phyloP scores from a whole-genome alignment of 2,329 filamentous ascomycete species.

The Beauveria sp. region DNA sequence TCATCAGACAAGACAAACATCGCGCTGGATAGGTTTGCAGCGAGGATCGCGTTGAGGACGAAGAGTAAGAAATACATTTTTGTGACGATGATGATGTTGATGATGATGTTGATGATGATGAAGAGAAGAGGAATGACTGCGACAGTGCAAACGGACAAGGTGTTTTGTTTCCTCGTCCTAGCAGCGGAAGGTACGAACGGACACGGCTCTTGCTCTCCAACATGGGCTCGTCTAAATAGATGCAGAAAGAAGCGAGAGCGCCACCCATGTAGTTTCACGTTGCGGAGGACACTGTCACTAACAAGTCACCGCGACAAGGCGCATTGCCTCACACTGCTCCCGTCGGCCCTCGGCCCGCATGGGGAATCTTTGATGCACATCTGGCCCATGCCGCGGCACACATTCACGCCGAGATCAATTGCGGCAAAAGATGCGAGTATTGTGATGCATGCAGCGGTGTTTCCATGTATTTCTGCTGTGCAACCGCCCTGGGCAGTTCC shows the following conservation, averaged over 20 bases:
- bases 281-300: background rate
- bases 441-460: background rate
- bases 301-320: background rate
- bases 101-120: background rate
- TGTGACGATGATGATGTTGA: background rate
- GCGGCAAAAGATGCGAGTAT: background rate
- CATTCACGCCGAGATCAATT: background rate
- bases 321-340: background rate
- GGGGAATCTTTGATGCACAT: background rate
- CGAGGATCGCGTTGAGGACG: too few species aligned
- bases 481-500: background rate
- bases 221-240: background rate
- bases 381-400: background rate
- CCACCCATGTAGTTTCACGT: background rate
- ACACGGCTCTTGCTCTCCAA: background rate
- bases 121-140: background rate
- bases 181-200: background rate
- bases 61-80: background rate
- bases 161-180: too few species aligned
- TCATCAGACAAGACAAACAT: background rate
- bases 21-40: background rate
- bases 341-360: too few species aligned
- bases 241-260: background rate
- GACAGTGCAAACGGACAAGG: background rate
- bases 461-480: conserved; percentile 3